phyloP scores from a whole-genome alignment of 2,329 filamentous ascomycete genomes.

The Colletotrichum brevisporum region DNA sequence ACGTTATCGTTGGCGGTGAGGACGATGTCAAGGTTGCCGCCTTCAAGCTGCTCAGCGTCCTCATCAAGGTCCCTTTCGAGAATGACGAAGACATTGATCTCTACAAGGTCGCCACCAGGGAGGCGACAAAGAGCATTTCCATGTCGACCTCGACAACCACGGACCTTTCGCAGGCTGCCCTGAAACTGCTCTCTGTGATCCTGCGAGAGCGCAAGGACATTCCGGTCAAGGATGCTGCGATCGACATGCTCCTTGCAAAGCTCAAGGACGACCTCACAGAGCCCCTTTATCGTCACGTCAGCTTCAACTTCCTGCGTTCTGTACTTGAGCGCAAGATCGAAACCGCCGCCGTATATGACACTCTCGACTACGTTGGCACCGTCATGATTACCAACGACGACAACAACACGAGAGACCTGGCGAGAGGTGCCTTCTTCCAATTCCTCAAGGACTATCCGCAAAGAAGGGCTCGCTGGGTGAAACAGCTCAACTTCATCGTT shows the following conservation, averaged over 20 bases:
- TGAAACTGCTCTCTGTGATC: constrained; percentile 90
- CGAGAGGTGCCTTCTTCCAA: constrained; percentile 91
- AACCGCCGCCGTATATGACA: constrained; percentile 90
- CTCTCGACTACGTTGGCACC: constrained; percentile 87
- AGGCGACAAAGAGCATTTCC: constrained; percentile 86
- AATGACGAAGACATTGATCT: constrained; percentile 75
- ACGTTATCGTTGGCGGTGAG: constrained; percentile 85
- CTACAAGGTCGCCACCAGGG: constrained; percentile 84
- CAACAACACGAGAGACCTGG: constrained; percentile 87
- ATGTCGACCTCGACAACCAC: constrained; percentile 83
- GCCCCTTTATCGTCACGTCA: constrained; percentile 90
- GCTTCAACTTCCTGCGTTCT: constrained; percentile 93
- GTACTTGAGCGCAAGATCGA: constrained; percentile 88
- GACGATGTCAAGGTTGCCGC: constrained; percentile 94
- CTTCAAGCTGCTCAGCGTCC: constrained; percentile 85
- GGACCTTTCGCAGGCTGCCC: constrained; percentile 86
- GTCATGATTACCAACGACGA: constrained; percentile 98
- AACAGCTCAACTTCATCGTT: constrained; percentile 89
- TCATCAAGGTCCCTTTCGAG: constrained; percentile 86
- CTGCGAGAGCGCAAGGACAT: constrained; percentile 85
- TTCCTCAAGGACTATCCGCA: constrained; percentile 97
- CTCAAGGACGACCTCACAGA: constrained; percentile 92
- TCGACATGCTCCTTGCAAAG: constrained; percentile 86
- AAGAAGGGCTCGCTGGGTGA: constrained; percentile 87
- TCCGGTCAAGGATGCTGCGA: constrained; percentile 81